Conservation (phyloP, 768 basidiomycete genomes). For the Russula sp. region DNA sequence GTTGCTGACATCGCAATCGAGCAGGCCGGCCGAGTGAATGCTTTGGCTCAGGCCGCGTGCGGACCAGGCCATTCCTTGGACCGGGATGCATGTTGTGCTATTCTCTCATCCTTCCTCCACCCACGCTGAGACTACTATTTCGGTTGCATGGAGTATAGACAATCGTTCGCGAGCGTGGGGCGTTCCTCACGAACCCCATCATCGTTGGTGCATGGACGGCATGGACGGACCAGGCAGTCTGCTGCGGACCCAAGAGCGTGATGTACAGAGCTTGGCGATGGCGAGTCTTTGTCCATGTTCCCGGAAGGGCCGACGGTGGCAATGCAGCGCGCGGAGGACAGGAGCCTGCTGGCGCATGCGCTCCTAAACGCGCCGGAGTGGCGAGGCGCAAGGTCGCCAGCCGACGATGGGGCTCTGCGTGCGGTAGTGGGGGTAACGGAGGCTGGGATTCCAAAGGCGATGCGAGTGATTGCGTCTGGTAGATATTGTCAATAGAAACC, state of each 20-base stretch:
- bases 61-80: too few species aligned
- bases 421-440: not conserved
- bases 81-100: too few species aligned
- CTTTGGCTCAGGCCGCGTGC: too few species aligned
- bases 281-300: conserved; percentile 29
- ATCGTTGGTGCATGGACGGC: conserved; percentile 5
- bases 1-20: too few species aligned
- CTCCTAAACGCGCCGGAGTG: conserved; percentile 26
- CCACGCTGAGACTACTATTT: too few species aligned
- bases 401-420: conserved; percentile 13
- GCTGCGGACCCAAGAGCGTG: conserved; percentile 31
- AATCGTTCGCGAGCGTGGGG: too few species aligned
- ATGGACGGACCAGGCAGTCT: conserved; percentile 32
- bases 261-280: conserved; percentile 31
- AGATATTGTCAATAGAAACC: conserved; percentile 23
- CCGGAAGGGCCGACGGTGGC: conserved; percentile 5
- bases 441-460: conserved; percentile 20
- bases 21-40: too few species aligned
- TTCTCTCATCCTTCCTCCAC: too few species aligned
- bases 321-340: conserved; percentile 22
- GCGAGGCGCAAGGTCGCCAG: conserved; percentile 21
- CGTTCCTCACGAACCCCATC: too few species aligned
- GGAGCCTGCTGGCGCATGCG: conserved; percentile 7
- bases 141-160: too few species aligned
- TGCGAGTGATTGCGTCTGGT: conserved; percentile 10